Percentiles rank a stretch among this genome's conserved stretches.
These are phyloP conservation scores for Thalassiosira profunda DNA, from an alignment of 108 stramenopile genomes.

Conservation along the genomic window DNA sequence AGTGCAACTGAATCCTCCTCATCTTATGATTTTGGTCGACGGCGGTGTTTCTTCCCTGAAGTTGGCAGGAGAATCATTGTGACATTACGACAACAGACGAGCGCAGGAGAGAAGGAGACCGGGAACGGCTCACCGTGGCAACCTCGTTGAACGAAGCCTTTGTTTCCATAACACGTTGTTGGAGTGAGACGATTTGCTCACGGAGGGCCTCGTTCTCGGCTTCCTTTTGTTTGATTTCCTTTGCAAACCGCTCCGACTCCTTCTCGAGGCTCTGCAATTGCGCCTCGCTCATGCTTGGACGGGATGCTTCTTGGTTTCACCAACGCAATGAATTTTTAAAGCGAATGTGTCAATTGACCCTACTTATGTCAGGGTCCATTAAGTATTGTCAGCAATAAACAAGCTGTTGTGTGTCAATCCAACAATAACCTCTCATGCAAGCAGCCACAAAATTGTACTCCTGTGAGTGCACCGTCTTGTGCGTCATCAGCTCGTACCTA, in stretches of 20 bases:
- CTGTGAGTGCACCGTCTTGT: too few relatives aligned
- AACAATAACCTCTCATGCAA: too few relatives aligned
- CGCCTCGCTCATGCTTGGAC: background rate
- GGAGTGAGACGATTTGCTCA: background rate
- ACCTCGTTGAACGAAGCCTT: background rate
- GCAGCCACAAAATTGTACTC: too few relatives aligned
- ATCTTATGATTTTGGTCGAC: conserved; percentile 1
- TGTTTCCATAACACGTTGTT: background rate
- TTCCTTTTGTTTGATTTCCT: conserved; percentile 7
- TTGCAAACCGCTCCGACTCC: conserved; percentile 1
- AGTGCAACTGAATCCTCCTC: background rate
- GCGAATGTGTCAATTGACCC: too few relatives aligned
- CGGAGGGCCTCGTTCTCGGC: background rate
- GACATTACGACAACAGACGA: background rate
- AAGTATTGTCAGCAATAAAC: too few relatives aligned
- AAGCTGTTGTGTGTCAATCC: too few relatives aligned
- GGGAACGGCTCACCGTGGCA: background rate
- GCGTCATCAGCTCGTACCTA: too few relatives aligned
- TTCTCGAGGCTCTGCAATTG: background rate
- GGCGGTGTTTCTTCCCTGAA: background rate
- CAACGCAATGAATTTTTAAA: too few relatives aligned
- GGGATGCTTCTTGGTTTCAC: too few relatives aligned
- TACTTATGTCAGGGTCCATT: too few relatives aligned
- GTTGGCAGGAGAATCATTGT: background rate
- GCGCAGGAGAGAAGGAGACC: background rate